Evolutionary conservation across 2,329 filamentous ascomycete species (phyloP), one percentile per base, ranked within the genome.

Genomic region (Trichoderma hamatum): DNA sequence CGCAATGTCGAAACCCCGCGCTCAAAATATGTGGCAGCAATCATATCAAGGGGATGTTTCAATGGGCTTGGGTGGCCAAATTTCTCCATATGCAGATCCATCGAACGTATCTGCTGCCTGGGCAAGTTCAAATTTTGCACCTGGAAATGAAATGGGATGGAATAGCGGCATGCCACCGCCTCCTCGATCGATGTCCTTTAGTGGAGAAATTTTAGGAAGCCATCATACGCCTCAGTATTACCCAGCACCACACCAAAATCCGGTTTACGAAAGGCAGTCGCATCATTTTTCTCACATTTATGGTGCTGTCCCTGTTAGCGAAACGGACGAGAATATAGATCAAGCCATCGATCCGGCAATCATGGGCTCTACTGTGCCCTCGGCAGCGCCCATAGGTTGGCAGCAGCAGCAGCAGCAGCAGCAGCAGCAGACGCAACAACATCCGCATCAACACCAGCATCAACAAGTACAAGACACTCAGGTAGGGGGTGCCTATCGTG

Each of bases 11-110:
- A 84, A 84, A 69, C 74, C 81, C 10, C 78, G 78, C 49, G 83
- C 84, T 30, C 72, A 83, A 70, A 81, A 78, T 69, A 71, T 79
- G 11, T 89, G 86, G 87, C 79, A 82, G 70, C 76, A 82, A 70
- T 76, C 81, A 7, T 86, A 84, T 72, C 75, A 84, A 11, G 80
- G 84, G 52, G 85, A 85, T 51, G 83, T 85, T 9, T 82, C 85
- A 11, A 79, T 86, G 39, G 83, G 83, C n/a, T 16, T 66, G 2
- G 26, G 52, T 3, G 80, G 84, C 0, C 83, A 82, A 3, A 85
- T 84, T 70, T 83, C 85, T 5, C 81, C 84, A 1, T 88, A 85
- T 72, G 78, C 81, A 6, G 79, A 82, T 26, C 80, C 82, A 52
- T 77, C 78, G 1, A 75, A 81, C 16, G 73, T 80, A 2, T 77